Base-by-base conservation (phyloP, 2,329 filamentous ascomycete species). In the Pleoardoris graminearum region DNA sequence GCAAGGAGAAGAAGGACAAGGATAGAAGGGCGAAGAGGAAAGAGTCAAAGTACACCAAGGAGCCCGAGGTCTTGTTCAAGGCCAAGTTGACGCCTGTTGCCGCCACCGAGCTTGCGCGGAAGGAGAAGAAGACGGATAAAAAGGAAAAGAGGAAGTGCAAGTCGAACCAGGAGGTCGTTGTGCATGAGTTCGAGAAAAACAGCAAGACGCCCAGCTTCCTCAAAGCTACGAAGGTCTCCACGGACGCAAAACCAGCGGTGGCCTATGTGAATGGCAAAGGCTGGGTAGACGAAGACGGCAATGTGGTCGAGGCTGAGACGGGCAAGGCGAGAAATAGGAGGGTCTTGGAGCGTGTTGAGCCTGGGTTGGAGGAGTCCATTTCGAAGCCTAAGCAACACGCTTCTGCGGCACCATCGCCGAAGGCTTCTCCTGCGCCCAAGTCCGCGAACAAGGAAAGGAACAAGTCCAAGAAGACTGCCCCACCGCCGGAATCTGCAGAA, bases 141-240 rank as follows among this genome's bases (percentile, higher is more conserved):
- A 84, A 82, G 69, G 83, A 83, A 59, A 83, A 80, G 54, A 82
- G 84, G 62, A 80, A 81, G 39, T 80, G 66, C 3, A 68, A 61
- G 37, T 60, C 63, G 1, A 68, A 65, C 38, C 66, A 78, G 19
- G 84, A 89, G 53, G 80, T 87, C 1, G 78, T 90, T 3, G 82
- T 97, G 3, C 92, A 97, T 72, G 94, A 99, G 69, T 97, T 97
- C 68, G 84, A 88, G 62, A 91, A 91, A 70, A 91, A 88, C 7
- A 85, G 84, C 32, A 93, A 91, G 64, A 88, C 91, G 58, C 90
- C 91, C 0, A 88, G 84, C 4, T 97, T 96, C 68, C 74, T 97
- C 53, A 90, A 90, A 69, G 77, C 80, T 5, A 79, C 70, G 12
- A 71, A 77, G 36, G 74, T 76, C 4, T 70, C 76, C 1, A 74